Conservation (phyloP, 495 filamentous ascomycete genomes). For the Podospora comata region DNA sequence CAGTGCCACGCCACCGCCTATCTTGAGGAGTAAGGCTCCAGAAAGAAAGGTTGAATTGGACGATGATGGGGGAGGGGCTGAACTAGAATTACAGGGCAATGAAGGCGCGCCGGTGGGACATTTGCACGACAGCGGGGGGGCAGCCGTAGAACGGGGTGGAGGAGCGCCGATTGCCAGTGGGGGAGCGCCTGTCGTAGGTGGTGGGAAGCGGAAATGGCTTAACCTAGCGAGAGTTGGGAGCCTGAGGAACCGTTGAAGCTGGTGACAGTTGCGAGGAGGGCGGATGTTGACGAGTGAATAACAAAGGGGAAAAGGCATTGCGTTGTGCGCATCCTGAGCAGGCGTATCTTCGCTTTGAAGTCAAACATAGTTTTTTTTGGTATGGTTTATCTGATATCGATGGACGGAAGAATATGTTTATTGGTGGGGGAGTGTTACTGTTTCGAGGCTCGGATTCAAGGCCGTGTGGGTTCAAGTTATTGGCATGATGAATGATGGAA, state of each 20-base stretch:
- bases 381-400: not conserved
- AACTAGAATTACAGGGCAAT: conserved; percentile 13
- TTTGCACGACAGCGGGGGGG: not conserved
- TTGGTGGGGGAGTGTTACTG: not conserved
- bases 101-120: conserved; percentile 10
- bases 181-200: not conserved
- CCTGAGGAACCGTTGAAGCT: conserved; percentile 32
- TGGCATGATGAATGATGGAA: not conserved
- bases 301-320: not conserved
- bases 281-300: not conserved
- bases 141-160: conserved; percentile 1
- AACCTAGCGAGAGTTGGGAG: conserved; percentile 37
- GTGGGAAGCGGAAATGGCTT: conserved; percentile 40
- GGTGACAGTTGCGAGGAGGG: conserved; percentile 6
- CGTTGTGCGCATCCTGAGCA: not conserved
- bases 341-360: not conserved
- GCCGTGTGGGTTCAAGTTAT: not conserved
- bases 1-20: conserved; percentile 48
- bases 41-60: conserved; percentile 22
- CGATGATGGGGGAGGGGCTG: conserved; percentile 25
- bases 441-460: not conserved
- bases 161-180: conserved; percentile 7
- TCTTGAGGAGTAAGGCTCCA: conserved; percentile 37
- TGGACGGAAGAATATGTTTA: not conserved
- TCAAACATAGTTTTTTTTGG: not conserved